Percentiles rank a stretch among this genome's conserved stretches.
phyloP scores from a whole-genome alignment of 1,139 yeast species.

The Blastobotrys proliferans region DNA sequence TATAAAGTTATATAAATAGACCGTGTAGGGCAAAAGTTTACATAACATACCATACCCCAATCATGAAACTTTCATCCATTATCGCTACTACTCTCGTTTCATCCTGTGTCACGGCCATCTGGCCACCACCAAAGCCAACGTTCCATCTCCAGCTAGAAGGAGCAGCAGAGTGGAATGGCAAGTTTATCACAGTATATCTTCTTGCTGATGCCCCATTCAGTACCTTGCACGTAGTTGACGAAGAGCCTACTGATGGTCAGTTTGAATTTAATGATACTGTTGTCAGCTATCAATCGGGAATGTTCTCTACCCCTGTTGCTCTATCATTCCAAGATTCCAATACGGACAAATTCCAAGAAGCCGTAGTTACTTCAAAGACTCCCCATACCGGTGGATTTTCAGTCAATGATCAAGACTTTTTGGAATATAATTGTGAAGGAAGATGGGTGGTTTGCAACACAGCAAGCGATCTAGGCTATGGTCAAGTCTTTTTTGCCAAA shows the following conservation, averaged over 20 bases:
- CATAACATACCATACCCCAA: not conserved
- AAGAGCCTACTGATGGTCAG: constrained; percentile 2
- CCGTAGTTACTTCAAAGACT: constrained; percentile 3
- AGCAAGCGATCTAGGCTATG: not conserved
- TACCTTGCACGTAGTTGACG: not conserved
- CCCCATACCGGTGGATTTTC: not conserved
- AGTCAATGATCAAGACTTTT: not conserved
- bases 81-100: not conserved
- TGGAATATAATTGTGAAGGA: not conserved
- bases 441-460: not conserved
- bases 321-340: not conserved
- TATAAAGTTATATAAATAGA: too few species aligned
- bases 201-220: constrained; percentile 8
- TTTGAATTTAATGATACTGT: constrained; percentile 4
- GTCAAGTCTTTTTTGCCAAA: too few species aligned
- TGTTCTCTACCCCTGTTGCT: not conserved
- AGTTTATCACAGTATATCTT: not conserved
- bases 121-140: constrained; percentile 4
- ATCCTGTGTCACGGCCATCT: constrained; percentile 1
- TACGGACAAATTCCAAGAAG: not conserved
- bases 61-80: not conserved
- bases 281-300: constrained; percentile 1
- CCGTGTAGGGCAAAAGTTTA: not conserved
- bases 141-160: constrained; percentile 6
- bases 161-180: not conserved